Evolutionary conservation across 768 basidiomycete species (phyloP).

Genomic region (Auriscalpium orientale): DNA sequence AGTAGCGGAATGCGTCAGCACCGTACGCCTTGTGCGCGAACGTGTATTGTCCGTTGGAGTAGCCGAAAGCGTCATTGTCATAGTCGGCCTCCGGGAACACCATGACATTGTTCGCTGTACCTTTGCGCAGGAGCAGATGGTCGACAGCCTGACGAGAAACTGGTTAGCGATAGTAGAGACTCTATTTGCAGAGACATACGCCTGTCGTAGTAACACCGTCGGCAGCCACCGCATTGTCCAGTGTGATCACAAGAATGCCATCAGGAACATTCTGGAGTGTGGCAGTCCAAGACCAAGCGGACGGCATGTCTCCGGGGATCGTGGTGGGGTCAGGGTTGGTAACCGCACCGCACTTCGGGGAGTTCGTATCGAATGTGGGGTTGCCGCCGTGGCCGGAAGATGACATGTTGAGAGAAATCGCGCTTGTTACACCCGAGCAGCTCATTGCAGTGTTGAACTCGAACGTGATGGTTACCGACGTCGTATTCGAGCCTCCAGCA

Average conservation of each 20-base stretch:
- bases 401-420: constrained; percentile 60
- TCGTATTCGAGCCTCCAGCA: constrained; percentile 43
- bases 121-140: constrained; percentile 77
- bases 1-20: constrained; percentile 83
- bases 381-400: constrained; percentile 53
- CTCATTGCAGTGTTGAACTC: constrained; percentile 78
- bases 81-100: constrained; percentile 85
- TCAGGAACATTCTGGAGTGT: constrained; percentile 73
- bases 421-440: constrained; percentile 58
- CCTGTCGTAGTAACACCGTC: constrained; percentile 41
- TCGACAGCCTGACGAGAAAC: constrained; percentile 46
- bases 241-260: constrained; percentile 68
- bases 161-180: not conserved
- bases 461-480: constrained; percentile 54
- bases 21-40: constrained; percentile 81
- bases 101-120: constrained; percentile 65
- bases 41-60: constrained; percentile 55
- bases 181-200: constrained; percentile 33
- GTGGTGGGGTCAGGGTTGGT: constrained; percentile 39
- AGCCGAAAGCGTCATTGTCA: constrained; percentile 49
- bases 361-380: constrained; percentile 44
- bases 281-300: constrained; percentile 66
- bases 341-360: constrained; percentile 40
- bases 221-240: constrained; percentile 47
- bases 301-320: constrained; percentile 48